A percentile compares a stretch with the other conserved stretches of the same genome.
Evolutionary conservation across 2,329 filamentous ascomycete species (phyloP).

Genomic region (Ophiostoma sp.): DNA sequence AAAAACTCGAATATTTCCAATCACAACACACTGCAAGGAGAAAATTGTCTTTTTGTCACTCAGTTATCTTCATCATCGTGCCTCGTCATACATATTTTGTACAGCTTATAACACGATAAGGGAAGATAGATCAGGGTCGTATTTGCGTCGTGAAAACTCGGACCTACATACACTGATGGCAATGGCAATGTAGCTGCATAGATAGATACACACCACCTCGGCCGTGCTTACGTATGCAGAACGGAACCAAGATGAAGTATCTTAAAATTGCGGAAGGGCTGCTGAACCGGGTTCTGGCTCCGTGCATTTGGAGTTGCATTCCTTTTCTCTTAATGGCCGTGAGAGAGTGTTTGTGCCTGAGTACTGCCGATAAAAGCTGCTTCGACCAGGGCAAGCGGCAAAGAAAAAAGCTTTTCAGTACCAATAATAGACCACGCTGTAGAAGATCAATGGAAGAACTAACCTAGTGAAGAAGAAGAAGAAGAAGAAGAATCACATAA

Average conservation of each 20-base stretch:
- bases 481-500: neutral
- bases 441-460: slow-evolving; percentile 5
- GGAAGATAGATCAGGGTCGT: slow-evolving; percentile 4
- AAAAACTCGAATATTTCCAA: neutral
- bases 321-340: neutral
- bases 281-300: neutral
- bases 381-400: neutral
- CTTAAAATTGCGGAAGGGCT: neutral
- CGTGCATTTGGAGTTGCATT: neutral
- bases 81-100: neutral
- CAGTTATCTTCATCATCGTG: neutral
- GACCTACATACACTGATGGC: neutral
- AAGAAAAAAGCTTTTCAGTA: neutral
- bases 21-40: neutral
- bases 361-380: neutral
- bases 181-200: neutral
- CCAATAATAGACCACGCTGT: neutral
- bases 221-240: neutral
- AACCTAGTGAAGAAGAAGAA: neutral
- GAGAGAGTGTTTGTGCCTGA: neutral
- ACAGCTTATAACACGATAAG: neutral
- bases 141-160: neutral
- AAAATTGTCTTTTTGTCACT: neutral
- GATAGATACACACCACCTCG: slow-evolving; percentile 4
- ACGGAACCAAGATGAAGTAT: neutral